Evolutionary conservation across 2,329 filamentous ascomycete species (phyloP).

Genomic region (Aspergillus carbonarius): DNA sequence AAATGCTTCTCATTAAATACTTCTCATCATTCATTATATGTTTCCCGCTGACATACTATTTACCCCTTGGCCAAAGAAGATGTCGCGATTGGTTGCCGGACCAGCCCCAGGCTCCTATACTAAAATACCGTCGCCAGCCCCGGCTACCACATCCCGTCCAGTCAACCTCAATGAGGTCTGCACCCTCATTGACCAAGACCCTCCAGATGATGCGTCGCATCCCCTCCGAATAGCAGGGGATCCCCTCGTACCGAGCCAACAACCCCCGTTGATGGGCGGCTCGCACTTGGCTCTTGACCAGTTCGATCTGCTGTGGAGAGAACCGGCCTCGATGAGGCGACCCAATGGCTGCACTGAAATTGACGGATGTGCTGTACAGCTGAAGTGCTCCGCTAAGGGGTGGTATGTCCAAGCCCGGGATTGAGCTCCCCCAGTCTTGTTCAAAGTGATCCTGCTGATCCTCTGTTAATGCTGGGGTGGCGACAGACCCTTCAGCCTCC

Average conservation of each 20-base stretch:
- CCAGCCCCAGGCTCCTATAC: neutral
- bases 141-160: conserved; percentile 6
- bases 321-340: conserved; percentile 18
- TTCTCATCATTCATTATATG: neutral
- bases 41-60: neutral
- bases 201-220: conserved; percentile 15
- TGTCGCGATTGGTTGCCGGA: neutral
- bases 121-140: conserved; percentile 9
- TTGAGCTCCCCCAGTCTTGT: neutral
- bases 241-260: conserved; percentile 13
- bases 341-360: conserved; percentile 16
- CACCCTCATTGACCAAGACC: conserved; percentile 18
- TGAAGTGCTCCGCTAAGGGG: neutral
- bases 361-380: conserved; percentile 13
- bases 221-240: conserved; percentile 9
- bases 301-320: conserved; percentile 19
- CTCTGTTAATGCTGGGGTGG: neutral
- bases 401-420: neutral
- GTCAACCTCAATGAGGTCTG: conserved; percentile 22
- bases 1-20: neutral
- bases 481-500: neutral
- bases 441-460: neutral
- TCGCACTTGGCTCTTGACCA: conserved; percentile 18
- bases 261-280: conserved; percentile 19
- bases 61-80: neutral